Conservation (phyloP, 768 basidiomycete species). For the Rhizopogon sp. region DNA sequence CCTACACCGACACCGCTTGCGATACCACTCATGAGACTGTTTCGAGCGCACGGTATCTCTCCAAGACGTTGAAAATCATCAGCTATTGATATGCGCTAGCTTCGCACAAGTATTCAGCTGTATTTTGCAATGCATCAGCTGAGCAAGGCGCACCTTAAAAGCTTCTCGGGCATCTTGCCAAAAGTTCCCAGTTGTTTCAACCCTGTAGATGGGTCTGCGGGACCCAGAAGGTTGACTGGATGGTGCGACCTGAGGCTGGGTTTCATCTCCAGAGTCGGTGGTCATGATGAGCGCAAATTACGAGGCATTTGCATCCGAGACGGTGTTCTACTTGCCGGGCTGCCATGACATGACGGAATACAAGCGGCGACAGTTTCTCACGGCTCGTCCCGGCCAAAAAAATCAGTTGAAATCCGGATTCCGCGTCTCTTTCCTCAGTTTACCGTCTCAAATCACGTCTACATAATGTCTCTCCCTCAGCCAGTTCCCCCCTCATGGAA, state of each 20-base stretch:
- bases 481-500: constrained; percentile 98
- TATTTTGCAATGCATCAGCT: background rate
- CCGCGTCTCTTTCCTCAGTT: constrained; percentile 5
- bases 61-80: constrained; percentile 58
- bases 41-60: constrained; percentile 74
- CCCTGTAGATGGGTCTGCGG: constrained; percentile 21
- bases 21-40: constrained; percentile 71
- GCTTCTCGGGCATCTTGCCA: constrained; percentile 27
- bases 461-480: constrained; percentile 84
- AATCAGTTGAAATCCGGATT: background rate
- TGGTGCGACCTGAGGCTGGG: background rate
- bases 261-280: background rate
- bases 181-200: constrained; percentile 26
- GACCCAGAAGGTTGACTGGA: constrained; percentile 5
- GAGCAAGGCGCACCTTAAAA: constrained; percentile 21
- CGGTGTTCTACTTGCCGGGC: too few relatives aligned
- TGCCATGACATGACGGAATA: too few relatives aligned
- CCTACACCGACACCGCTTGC: constrained; percentile 78
- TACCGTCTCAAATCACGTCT: constrained; percentile 24
- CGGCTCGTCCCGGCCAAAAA: constrained; percentile 19
- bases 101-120: constrained; percentile 20
- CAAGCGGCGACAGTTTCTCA: constrained; percentile 19
- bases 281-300: background rate
- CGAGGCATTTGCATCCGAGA: background rate
- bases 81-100: constrained; percentile 40